These are phyloP conservation scores for Botryobasidium botryosum DNA, from an alignment of 768 basidiomycete species.

Conservation along the genomic window DNA sequence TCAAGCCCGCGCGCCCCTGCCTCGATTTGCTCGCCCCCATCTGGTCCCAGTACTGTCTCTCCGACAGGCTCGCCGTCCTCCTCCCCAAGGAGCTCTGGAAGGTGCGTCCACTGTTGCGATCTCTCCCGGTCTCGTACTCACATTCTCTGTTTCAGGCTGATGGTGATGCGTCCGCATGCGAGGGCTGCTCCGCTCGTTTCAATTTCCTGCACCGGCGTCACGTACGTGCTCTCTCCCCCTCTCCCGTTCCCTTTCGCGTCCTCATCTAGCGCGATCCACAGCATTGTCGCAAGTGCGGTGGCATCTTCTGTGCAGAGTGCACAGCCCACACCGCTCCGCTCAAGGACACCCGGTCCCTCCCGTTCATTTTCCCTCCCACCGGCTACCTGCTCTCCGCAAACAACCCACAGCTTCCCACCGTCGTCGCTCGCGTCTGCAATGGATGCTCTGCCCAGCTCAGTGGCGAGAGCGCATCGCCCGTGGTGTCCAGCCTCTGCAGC, in stretches of 20 bases:
- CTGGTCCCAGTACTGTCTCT: constrained; percentile 8
- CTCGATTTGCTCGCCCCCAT: not conserved
- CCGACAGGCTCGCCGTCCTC: constrained; percentile 60
- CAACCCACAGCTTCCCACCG: constrained; percentile 41
- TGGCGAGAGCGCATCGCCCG: constrained; percentile 24
- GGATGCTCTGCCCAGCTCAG: constrained; percentile 64
- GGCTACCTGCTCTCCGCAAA: constrained; percentile 41
- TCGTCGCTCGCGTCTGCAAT: constrained; percentile 50
- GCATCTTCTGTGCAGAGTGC: constrained; percentile 53
- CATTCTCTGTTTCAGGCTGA: too few relatives aligned
- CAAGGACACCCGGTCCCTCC: constrained; percentile 53
- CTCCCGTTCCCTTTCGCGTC: not conserved
- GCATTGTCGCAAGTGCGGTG: constrained; percentile 79
- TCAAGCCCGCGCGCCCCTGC: constrained; percentile 1
- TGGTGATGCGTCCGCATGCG: constrained; percentile 41
- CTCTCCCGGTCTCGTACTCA: too few relatives aligned
- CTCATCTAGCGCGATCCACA: constrained; percentile 16
- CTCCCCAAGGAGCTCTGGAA: constrained; percentile 57
- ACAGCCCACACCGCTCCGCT: constrained; percentile 41
- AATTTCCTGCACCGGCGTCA: constrained; percentile 59
- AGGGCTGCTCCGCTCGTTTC: constrained; percentile 49
- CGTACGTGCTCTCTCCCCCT: constrained; percentile 26
- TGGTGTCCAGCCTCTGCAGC: not conserved
- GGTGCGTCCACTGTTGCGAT: too few relatives aligned
- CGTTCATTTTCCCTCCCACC: constrained; percentile 55